Conservation (phyloP, 805 yeast genomes). For the Teunomyces gatunensis region DNA sequence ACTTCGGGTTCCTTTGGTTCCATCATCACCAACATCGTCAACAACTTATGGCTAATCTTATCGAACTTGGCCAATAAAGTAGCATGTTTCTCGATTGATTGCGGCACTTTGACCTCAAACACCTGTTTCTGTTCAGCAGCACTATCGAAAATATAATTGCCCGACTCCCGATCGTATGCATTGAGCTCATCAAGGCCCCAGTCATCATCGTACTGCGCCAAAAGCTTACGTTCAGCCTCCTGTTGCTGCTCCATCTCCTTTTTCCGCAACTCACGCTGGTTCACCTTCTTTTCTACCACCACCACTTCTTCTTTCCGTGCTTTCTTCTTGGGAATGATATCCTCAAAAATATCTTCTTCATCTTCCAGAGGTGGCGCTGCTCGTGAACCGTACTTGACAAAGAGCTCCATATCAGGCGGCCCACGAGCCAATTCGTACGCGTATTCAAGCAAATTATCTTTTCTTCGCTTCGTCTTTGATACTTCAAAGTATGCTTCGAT, state of each 20-base stretch:
- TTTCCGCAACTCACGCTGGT: slow-evolving; percentile 16
- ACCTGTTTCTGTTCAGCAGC: slow-evolving; percentile 24
- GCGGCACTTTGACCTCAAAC: slow-evolving; percentile 25
- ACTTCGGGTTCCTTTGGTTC: slow-evolving; percentile 15
- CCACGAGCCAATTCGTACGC: slow-evolving; percentile 55
- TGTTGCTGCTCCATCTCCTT: slow-evolving; percentile 7
- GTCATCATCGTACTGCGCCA: slow-evolving; percentile 31
- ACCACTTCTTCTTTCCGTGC: slow-evolving; percentile 1
- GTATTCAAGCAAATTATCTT: slow-evolving; percentile 42
- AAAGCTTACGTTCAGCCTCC: slow-evolving; percentile 11
- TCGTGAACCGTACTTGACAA: slow-evolving; percentile 39
- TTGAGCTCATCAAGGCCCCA: slow-evolving; percentile 45
- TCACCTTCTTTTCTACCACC: slow-evolving; percentile 5
- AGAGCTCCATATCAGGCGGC: slow-evolving; percentile 42
- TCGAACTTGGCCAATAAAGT: slow-evolving; percentile 17
- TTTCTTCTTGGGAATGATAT: slow-evolving; percentile 14
- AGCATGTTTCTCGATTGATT: slow-evolving; percentile 17
- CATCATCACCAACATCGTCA: slow-evolving; percentile 14
- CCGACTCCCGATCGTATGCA: slow-evolving; percentile 19
- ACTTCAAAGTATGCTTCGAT: slow-evolving; percentile 38
- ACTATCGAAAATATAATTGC: slow-evolving; percentile 36
- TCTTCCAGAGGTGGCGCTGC: slow-evolving; percentile 41
- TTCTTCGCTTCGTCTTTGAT: slow-evolving; percentile 28
- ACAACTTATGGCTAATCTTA: slow-evolving; percentile 13
- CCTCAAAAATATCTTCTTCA: slow-evolving; percentile 13